Evolutionary conservation across 1,284 basidiomycete genomes (phyloP).

Genomic region (Sanghuangporus weigelae): DNA sequence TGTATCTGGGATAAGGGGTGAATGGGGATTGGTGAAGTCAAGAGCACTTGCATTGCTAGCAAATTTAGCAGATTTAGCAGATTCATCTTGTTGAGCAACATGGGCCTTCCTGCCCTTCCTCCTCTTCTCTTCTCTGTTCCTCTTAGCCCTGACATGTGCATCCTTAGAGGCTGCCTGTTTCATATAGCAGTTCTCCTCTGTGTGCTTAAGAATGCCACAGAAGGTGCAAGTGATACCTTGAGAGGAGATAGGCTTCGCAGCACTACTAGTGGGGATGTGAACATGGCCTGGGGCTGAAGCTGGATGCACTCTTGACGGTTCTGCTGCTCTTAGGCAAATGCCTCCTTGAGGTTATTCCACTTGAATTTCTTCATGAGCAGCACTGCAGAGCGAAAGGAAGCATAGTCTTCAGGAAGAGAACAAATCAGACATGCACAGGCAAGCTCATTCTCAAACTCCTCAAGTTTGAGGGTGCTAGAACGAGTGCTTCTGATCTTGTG

Average conservation of each 20-base stretch:
- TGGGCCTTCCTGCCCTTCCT: neutral
- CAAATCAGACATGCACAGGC: neutral
- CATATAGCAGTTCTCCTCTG: neutral
- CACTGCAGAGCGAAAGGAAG: neutral
- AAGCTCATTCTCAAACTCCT: neutral
- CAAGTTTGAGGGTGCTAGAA: neutral
- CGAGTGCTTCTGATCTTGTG: no score
- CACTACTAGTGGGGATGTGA: no score
- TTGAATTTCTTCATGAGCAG: neutral
- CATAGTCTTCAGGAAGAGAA: neutral
- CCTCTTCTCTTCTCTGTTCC: neutral
- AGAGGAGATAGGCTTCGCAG: neutral
- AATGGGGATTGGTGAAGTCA: slow-evolving; percentile 17
- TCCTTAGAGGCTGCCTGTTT: neutral
- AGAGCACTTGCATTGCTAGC: neutral
- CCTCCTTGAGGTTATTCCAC: neutral
- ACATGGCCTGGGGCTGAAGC: no score
- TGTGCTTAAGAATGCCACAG: neutral
- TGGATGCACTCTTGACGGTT: neutral
- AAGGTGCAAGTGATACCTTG: neutral
- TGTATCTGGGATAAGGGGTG: neutral
- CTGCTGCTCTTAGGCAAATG: neutral
- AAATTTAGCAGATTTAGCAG: neutral
- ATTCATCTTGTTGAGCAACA: neutral
- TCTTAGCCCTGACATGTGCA: neutral